Base-by-base conservation (phyloP, 495 filamentous ascomycete genomes). In the Apodospora peruviana region DNA sequence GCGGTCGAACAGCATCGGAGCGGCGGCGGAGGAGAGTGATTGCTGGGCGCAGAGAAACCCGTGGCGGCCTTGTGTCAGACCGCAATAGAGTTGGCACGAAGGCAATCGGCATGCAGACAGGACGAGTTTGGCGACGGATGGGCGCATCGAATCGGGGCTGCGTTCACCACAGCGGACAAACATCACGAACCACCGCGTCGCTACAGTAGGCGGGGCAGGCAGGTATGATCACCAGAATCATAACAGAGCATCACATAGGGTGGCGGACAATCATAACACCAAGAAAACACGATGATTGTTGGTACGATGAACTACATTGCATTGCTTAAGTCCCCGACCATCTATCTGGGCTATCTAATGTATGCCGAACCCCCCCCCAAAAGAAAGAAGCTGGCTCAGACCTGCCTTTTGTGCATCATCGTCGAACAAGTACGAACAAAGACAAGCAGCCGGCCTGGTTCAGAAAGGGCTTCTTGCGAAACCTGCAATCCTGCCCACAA, bases 321-420 rank as follows among this genome's bases (percentile, higher is more conserved):
- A n/a, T n/a, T n/a, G n/a, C n/a, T 40, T n/a, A 39, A 39, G 5
- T 39, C 37, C 5, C 5, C 37, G 8, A 39, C 37, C 20, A 18
- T 20, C 39, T 10, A 40, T 40, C 39, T 40, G 11, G n/a, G 11
- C 8, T 39, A 5, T 39, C 37, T 39, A 10, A 19, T 19, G 37
- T 22, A 19, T 3, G 24, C 41, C 23, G 27, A 27, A 2, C 17
- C 24, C 5, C 12, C 8, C 5, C 5, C 37, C 12, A 19, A 40
- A 40, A 40, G 8, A 19, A 40, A 40, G 9, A n/a, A 47, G 4
- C 18, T 43, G 47, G 70, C 70, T 73, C 70, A 73, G 70, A 70
- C 61, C 65, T 72, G 70, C 69, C 70, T 73, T 73, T 71, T 60
- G 52, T 50, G 62, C 67, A 56, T 73, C 70, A 73, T 64, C 41